These are phyloP conservation scores for Somion occarium DNA, from an alignment of 1,284 basidiomycete genomes.

Conservation along the genomic window DNA sequence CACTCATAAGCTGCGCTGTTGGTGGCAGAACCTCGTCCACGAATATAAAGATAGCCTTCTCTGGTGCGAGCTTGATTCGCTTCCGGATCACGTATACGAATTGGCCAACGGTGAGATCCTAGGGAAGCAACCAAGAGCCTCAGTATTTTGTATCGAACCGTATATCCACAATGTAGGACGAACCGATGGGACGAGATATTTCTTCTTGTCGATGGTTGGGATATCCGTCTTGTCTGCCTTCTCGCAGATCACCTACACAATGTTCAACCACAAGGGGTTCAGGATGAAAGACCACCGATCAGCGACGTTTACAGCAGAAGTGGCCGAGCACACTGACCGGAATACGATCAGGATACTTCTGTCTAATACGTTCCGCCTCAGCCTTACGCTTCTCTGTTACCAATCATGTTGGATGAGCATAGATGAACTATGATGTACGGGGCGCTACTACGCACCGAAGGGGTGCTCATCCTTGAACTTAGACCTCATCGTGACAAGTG, in stretches of 20 bases:
- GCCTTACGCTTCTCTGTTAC: constrained; percentile 94
- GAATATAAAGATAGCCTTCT: constrained; percentile 99
- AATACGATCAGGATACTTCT: constrained; percentile 98
- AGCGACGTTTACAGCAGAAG: not conserved
- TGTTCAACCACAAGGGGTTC: constrained; percentile 7
- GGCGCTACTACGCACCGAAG: constrained; percentile 67
- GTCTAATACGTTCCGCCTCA: constrained; percentile 93
- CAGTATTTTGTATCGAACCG: constrained; percentile 9
- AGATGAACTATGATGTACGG: constrained; percentile 18
- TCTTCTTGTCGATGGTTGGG: constrained; percentile 99
- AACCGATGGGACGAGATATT: constrained; percentile 97
- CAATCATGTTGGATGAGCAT: constrained; percentile 19
- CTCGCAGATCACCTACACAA: constrained; percentile 92
- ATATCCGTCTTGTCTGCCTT: constrained; percentile 99
- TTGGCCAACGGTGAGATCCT: constrained; percentile 98
- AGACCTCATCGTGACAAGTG: constrained; percentile 69
- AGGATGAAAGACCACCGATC: constrained; percentile 3
- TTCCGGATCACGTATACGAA: constrained; percentile 99
- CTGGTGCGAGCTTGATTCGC: constrained; percentile 98
- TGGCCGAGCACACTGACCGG: constrained; percentile 50
- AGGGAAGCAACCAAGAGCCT: too few species aligned
- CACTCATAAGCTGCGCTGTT: constrained; percentile 97
- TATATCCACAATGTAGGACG: constrained; percentile 26
- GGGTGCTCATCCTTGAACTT: constrained; percentile 99
- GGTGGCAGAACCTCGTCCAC: constrained; percentile 98